Base-by-base conservation (phyloP, 805 yeast genomes). In the Kazachstania kunashirensis region DNA sequence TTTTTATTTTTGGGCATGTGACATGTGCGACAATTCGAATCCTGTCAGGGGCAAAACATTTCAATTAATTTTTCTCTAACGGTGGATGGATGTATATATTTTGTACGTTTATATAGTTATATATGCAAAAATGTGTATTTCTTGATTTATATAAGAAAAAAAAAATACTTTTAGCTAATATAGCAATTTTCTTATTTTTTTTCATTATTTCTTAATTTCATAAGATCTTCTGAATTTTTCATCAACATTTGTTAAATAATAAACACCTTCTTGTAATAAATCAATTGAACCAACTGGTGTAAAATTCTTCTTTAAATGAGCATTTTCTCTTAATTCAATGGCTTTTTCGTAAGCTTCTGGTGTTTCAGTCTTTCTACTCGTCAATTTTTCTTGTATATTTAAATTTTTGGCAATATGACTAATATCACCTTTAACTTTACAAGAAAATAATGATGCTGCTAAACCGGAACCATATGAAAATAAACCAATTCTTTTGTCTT, bases 401-500 rank as follows among this genome's bases (percentile, higher is more conserved):
- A 89, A 73, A 39, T 66, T 70, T 46, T 73, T 61, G 45, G 73
- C 73, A 46, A 88, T 80, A 43, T 70, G 49, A 20, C 81, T 65
- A 43, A 88, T 68, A 63, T 92, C 97, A 41, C 94, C 95, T 45
- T 70, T 73, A 44, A 92, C 84, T 44, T 67, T 73, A 47, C 79
- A 76, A 30, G 95, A 80, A 66, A 75, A 83, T 63, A 92, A 68
- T 27, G 95, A 76, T 13, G 97, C 73, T 31, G 99, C 99, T 45
- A 92, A 75, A 56, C 99, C 99, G 12, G 97, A 89, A 49, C 99
- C 99, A 63, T 92, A 92, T 15, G 98, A 92, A 70, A 88, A 92
- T 52, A 88, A 60, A 51, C 95, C 94, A 55, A 92, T 71, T 63
- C 96, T 77, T 70, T 86, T 84, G 52, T 73, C 74, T 62, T 79